Evolutionary conservation across 192 early-diverging fungal species (phyloP).

Genomic region (Lunasporangiospora selenospora): DNA sequence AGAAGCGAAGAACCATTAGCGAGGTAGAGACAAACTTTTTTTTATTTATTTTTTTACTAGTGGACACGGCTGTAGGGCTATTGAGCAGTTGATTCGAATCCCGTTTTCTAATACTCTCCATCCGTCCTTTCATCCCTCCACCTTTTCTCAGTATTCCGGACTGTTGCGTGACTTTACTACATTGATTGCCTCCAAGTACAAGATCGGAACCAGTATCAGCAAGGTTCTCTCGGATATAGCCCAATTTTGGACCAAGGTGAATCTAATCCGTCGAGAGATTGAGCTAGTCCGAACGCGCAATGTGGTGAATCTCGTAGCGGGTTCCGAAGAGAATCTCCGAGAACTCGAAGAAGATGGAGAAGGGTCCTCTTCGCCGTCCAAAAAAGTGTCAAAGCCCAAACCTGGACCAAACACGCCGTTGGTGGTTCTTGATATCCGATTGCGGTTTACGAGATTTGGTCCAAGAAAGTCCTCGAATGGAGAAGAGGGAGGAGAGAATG

Average conservation of each 20-base stretch:
- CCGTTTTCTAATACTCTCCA: not conserved
- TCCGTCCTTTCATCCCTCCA: not conserved
- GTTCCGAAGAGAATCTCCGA: constrained; percentile 39
- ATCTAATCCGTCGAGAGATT: constrained; percentile 18
- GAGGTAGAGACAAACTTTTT: constrained; percentile 14
- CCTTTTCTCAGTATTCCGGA: constrained; percentile 10
- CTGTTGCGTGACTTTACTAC: constrained; percentile 22
- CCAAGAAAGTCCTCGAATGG: no score
- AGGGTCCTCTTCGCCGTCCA: not conserved
- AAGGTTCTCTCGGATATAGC: constrained; percentile 38
- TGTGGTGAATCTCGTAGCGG: constrained; percentile 41
- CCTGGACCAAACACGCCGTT: constrained; percentile 16
- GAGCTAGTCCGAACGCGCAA: constrained; percentile 34
- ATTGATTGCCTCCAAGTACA: constrained; percentile 32
- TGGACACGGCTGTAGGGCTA: no score
- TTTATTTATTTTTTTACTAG: not conserved
- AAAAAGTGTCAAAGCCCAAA: not conserved
- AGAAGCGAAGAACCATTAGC: constrained; percentile 8
- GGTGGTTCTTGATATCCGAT: constrained; percentile 41
- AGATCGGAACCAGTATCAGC: constrained; percentile 22
- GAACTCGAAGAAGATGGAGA: constrained; percentile 27
- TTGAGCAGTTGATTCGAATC: no score
- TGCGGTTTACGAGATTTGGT: constrained; percentile 30
- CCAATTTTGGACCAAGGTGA: constrained; percentile 24
- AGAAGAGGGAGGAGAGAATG: constrained; percentile 3